phyloP scores from a whole-genome alignment of 2,329 filamentous ascomycete species.

The Trichoderma sp. region DNA sequence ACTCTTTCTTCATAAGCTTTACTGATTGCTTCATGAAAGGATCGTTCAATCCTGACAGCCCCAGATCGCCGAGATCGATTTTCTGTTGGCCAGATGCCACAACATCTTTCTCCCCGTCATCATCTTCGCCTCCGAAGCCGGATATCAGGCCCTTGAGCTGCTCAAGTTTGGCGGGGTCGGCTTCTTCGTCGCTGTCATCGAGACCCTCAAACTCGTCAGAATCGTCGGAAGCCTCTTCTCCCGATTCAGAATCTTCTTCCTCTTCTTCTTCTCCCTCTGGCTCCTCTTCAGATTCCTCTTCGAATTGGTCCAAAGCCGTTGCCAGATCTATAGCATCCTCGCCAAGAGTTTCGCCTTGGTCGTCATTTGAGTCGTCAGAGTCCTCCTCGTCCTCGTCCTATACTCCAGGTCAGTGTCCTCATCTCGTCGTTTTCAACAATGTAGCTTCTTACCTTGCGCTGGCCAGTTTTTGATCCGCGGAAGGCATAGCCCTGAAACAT shows the following conservation, averaged over 20 bases:
- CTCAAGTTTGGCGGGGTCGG: constrained; percentile 61
- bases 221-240: constrained; percentile 49
- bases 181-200: constrained; percentile 52
- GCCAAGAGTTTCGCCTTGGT: constrained; percentile 62
- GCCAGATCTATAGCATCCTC: constrained; percentile 64
- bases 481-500: constrained; percentile 74
- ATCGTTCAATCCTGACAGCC: constrained; percentile 71
- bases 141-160: constrained; percentile 71
- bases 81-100: constrained; percentile 64
- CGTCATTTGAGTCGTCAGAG: constrained; percentile 51
- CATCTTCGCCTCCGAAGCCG: constrained; percentile 67
- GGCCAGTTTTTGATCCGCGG: constrained; percentile 50
- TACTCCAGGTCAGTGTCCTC: neutral
- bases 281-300: constrained; percentile 54
- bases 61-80: constrained; percentile 75
- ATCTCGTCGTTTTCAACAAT: too few relatives aligned
- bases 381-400: constrained; percentile 61
- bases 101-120: constrained; percentile 51
- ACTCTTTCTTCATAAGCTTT: constrained; percentile 71
- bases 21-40: constrained; percentile 76
- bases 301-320: constrained; percentile 59
- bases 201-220: constrained; percentile 47
- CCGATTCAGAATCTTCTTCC: constrained; percentile 46
- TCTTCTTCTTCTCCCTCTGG: constrained; percentile 51
- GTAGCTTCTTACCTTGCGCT: constrained; percentile 36